Percentiles rank a stretch among this genome's conserved stretches.
phyloP scores from a whole-genome alignment of 169 alveolate genomes.

The Pseudocohnilembus persalinus region DNA sequence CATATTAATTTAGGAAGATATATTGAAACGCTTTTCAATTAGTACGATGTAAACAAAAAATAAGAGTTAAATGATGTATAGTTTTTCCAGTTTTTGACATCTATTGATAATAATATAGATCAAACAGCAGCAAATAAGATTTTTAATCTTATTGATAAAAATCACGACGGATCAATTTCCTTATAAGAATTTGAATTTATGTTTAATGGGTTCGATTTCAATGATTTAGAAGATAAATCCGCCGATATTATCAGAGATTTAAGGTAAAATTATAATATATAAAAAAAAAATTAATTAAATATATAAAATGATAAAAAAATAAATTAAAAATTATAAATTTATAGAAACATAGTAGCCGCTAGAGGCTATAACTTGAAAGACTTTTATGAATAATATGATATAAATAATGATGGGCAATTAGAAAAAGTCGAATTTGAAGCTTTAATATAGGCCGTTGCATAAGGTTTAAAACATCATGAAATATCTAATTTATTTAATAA shows the following conservation, averaged over 20 bases:
- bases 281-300: no score
- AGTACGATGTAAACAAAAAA: slow-evolving; percentile 7
- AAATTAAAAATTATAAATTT: no score
- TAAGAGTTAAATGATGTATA: slow-evolving; percentile 7
- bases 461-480: neutral
- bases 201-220: slow-evolving; percentile 21
- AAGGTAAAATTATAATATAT: slow-evolving; percentile 20
- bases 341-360: neutral
- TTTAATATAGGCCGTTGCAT: slow-evolving; percentile 12
- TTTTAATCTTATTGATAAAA: slow-evolving; percentile 14
- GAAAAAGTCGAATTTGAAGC: slow-evolving; percentile 8
- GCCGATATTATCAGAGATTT: slow-evolving; percentile 27
- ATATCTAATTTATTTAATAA: no score
- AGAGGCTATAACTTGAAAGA: slow-evolving; percentile 9
- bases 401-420: slow-evolving; percentile 8
- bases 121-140: slow-evolving; percentile 9
- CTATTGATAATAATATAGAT: slow-evolving; percentile 19
- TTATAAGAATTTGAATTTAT: slow-evolving; percentile 16
- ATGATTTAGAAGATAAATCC: slow-evolving; percentile 27
- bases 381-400: slow-evolving; percentile 25
- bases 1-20: neutral
- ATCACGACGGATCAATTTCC: slow-evolving; percentile 3
- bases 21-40: slow-evolving; percentile 4
- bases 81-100: slow-evolving; percentile 3
- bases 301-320: no score